Evolutionary conservation across 2,329 filamentous ascomycete species (phyloP).

Genomic region (Alternaria sp.): DNA sequence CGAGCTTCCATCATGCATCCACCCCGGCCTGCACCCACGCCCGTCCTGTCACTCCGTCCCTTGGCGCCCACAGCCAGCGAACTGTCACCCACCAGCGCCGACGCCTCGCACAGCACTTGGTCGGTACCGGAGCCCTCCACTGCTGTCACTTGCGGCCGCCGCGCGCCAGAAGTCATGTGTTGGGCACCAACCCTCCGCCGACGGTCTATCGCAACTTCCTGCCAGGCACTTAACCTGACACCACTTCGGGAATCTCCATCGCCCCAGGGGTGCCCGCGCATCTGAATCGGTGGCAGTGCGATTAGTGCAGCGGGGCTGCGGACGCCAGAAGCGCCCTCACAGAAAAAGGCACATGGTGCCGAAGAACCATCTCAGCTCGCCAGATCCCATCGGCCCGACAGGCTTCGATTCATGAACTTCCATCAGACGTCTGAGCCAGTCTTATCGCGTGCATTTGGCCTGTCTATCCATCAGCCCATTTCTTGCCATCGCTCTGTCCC

Average conservation of each 20-base stretch:
- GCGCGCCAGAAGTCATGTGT: not conserved
- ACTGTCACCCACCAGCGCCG: slow-evolving; percentile 7
- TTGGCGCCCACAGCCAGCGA: slow-evolving; percentile 19
- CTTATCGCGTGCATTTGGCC: slow-evolving; percentile 1
- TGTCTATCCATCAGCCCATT: not conserved
- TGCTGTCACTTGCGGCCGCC: not conserved
- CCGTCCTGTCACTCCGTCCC: slow-evolving; percentile 19
- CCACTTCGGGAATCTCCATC: slow-evolving; percentile 22
- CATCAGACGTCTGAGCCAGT: not conserved
- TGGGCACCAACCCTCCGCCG: slow-evolving; percentile 14
- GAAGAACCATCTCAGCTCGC: slow-evolving; percentile 17
- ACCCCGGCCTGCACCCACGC: slow-evolving; percentile 21
- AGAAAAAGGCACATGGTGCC: slow-evolving; percentile 6
- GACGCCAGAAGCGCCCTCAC: slow-evolving; percentile 15
- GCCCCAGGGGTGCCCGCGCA: slow-evolving; percentile 14
- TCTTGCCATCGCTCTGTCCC: not conserved
- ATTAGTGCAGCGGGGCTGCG: slow-evolving; percentile 22
- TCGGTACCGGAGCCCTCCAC: not conserved
- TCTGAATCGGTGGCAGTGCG: slow-evolving; percentile 23
- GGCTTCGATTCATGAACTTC: not conserved
- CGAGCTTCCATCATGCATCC: slow-evolving; percentile 25
- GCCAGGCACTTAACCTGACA: slow-evolving; percentile 6
- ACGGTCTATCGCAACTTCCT: not conserved
- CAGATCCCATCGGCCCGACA: slow-evolving; percentile 20
- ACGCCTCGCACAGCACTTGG: not conserved